These are phyloP conservation scores for Sphagnum magellanicum DNA, from an alignment of 228 moss, liverwort and hornwort genomes.

Conservation along the genomic window DNA sequence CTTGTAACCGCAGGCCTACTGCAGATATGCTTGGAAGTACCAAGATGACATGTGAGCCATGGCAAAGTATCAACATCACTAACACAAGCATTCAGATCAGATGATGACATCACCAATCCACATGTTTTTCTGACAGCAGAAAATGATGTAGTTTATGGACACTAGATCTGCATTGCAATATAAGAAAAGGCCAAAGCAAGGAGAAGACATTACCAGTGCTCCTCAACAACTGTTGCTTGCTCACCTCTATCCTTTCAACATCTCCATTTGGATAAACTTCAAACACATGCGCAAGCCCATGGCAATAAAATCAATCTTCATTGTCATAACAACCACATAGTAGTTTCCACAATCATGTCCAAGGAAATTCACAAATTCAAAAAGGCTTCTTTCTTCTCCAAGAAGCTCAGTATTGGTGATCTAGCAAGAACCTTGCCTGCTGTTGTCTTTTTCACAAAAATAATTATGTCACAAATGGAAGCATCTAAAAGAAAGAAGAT, in stretches of 20 bases:
- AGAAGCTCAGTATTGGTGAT: neutral
- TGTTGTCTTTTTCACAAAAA: no score
- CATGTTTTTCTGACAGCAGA: neutral
- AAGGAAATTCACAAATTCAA: neutral
- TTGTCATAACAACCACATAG: neutral
- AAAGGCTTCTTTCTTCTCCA: neutral
- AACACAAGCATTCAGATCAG: neutral
- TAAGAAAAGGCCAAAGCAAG: neutral
- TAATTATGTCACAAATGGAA: no score
- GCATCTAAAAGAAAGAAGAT: no score
- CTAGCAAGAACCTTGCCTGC: neutral
- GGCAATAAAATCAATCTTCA: neutral
- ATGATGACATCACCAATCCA: neutral
- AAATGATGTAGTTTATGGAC: neutral
- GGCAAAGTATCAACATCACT: neutral
- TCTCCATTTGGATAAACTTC: slow-evolving; percentile 68
- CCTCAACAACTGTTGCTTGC: slow-evolving; percentile 83
- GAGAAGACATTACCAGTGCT: slow-evolving; percentile 53
- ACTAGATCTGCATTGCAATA: neutral
- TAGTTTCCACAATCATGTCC: neutral
- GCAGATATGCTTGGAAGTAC: slow-evolving; percentile 1
- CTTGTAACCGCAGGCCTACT: slow-evolving; percentile 79
- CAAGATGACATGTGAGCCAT: neutral
- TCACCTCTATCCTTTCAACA: slow-evolving; percentile 63
- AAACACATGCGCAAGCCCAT: slow-evolving; percentile 50